Base-by-base conservation (phyloP, 176 grass and related monocot genomes). In the Paspalum notatum region DNA sequence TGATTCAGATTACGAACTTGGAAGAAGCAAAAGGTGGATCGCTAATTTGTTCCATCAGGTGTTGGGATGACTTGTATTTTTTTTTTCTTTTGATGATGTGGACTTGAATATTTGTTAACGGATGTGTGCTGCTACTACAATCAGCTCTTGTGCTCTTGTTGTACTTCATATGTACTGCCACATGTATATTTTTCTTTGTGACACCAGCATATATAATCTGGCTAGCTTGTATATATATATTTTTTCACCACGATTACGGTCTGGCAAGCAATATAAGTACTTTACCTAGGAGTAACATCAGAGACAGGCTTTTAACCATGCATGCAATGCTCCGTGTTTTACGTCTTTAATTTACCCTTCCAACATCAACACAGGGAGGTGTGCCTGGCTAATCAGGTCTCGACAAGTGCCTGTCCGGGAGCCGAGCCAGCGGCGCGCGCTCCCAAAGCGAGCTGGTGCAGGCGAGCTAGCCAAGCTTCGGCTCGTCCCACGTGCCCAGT, bases 351-450 rank as follows among this genome's bases (percentile, higher is more conserved):
- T n/a, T n/a, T 20, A 62, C 46, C 24, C 20, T 20, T 68, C 43
- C 61, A 53, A 83, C 81, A 80, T 88, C 68, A 84, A 89, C 66
- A 85, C 42, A 9, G 87, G 57, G 24, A 45, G 55, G 0, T 41
- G 72, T 77, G 79, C 24, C 27, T 3, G 41, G 21, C 87, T 52
- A 89, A 72, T 78, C 41, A 50, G 17, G 49, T 7, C 8, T 81
- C 83, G 72, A 85, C 72, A 89, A 63, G 87, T 58, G 64, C 70
- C 84, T 39, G 41, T 11, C 50, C 14, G 4, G 25, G 75, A 86
- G 75, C 80, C 25, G 39, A 40, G 26, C 39, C 22, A 71, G 7
- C 32, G 49, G 38, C 83, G 63, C 65, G 72, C 17, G 22, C 58
- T 26, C 65, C 63, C 12, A 61, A n/a, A 66, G 39, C 46, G 56